Conservation (phyloP, 768 basidiomycete species). For the Chiua virens region DNA sequence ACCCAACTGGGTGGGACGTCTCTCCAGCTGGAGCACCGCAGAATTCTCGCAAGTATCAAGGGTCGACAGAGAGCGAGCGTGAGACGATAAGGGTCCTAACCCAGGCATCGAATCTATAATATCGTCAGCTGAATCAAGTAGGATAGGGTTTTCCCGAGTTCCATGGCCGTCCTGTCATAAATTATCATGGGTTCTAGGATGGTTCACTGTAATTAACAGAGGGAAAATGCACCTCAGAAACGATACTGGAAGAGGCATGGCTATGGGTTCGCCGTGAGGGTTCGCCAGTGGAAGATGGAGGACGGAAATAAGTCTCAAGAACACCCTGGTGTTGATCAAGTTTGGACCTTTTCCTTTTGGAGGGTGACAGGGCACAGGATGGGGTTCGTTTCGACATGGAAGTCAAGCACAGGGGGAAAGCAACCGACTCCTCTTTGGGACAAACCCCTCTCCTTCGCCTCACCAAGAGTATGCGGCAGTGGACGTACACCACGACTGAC, state of each 20-base stretch:
- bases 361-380: constrained; percentile 4
- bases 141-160: constrained; percentile 24
- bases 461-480: too few relatives aligned
- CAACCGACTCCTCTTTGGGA: too few relatives aligned
- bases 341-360: constrained; percentile 23
- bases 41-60: constrained; percentile 5
- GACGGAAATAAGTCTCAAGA: constrained; percentile 29
- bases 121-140: constrained; percentile 19
- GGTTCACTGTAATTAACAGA: constrained; percentile 4
- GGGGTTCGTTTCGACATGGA: constrained; percentile 24
- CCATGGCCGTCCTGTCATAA: constrained; percentile 26
- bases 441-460: too few relatives aligned
- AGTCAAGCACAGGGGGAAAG: not conserved
- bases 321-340: constrained; percentile 16
- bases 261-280: constrained; percentile 20
- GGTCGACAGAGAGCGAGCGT: constrained; percentile 13
- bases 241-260: constrained; percentile 7
- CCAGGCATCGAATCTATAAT: constrained; percentile 2
- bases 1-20: constrained; percentile 2
- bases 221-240: constrained; percentile 15
- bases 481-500: too few relatives aligned
- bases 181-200: not conserved
- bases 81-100: constrained; percentile 9
- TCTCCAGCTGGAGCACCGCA: constrained; percentile 9
- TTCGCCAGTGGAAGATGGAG: constrained; percentile 4